A percentile compares a stretch with the other conserved stretches of the same genome.
These are phyloP conservation scores for Amanita thiersii DNA, from an alignment of 768 basidiomycete species.

Conservation along the genomic window DNA sequence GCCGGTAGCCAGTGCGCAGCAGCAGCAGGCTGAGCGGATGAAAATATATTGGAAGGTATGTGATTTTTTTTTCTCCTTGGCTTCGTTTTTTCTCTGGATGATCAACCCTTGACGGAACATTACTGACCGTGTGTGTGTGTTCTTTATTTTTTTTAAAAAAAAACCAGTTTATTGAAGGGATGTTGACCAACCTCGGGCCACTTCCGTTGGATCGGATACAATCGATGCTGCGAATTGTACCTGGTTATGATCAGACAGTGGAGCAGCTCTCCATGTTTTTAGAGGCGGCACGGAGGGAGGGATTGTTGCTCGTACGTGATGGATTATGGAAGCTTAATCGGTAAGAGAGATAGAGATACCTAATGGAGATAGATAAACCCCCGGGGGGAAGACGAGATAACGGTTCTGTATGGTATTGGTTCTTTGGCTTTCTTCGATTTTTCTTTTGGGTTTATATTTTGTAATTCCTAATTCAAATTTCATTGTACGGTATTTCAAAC, in stretches of 20 bases:
- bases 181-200: constrained; percentile 80
- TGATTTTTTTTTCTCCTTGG: neutral
- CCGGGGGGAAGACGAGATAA: too few relatives aligned
- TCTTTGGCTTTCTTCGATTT: too few relatives aligned
- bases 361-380: too few relatives aligned
- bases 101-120: neutral
- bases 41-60: constrained; percentile 76
- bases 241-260: constrained; percentile 69
- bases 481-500: too few relatives aligned
- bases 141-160: constrained; percentile 3
- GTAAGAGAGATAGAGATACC: too few relatives aligned
- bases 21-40: constrained; percentile 82
- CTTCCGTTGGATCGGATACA: constrained; percentile 81
- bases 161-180: constrained; percentile 79
- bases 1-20: constrained; percentile 49
- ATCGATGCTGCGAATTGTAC: constrained; percentile 77
- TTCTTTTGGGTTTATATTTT: too few relatives aligned
- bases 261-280: constrained; percentile 77
- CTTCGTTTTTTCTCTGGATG: neutral
- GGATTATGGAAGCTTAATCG: constrained; percentile 57
- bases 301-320: constrained; percentile 59
- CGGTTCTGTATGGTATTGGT: too few relatives aligned
- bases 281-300: constrained; percentile 75
- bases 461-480: too few relatives aligned
- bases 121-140: constrained; percentile 5